Evolutionary conservation across 1,284 basidiomycete species (phyloP).

Genomic region (Tausonia pullulans): DNA sequence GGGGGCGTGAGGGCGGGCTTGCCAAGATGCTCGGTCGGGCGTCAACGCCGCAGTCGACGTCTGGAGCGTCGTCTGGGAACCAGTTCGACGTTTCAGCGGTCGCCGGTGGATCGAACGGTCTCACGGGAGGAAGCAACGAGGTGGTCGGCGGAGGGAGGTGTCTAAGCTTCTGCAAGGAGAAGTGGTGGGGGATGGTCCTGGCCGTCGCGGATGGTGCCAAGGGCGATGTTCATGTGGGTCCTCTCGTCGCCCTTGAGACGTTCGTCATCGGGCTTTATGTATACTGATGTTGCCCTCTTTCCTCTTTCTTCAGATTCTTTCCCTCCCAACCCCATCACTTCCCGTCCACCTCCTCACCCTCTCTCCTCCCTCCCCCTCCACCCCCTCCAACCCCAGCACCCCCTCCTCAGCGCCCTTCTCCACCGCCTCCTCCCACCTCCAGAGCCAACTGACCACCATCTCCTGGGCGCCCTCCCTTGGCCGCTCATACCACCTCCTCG

Average conservation of each 20-base stretch:
- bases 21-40: background rate
- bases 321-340: conserved; percentile 32
- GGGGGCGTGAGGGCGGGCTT: background rate
- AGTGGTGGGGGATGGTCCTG: conserved; percentile 81
- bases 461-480: conserved; percentile 88
- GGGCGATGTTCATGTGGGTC: conserved; percentile 60
- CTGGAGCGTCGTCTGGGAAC: no score
- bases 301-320: conserved; percentile 27
- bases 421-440: conserved; percentile 20
- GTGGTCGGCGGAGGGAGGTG: conserved; percentile 79
- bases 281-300: background rate
- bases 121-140: conserved; percentile 19
- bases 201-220: conserved; percentile 60
- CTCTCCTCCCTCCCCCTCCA: conserved; percentile 28
- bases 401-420: conserved; percentile 17
- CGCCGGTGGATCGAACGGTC: no score
- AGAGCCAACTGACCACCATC: conserved; percentile 49
- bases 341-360: conserved; percentile 27
- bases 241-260: background rate
- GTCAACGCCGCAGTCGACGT: background rate
- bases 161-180: conserved; percentile 84
- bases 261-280: background rate
- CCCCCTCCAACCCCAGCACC: conserved; percentile 23
- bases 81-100: no score
- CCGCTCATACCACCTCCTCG: conserved; percentile 78